A percentile compares a stretch with the other conserved stretches of the same genome.
phyloP scores from a whole-genome alignment of 768 basidiomycete species.

The Calocybe gangraenosa region DNA sequence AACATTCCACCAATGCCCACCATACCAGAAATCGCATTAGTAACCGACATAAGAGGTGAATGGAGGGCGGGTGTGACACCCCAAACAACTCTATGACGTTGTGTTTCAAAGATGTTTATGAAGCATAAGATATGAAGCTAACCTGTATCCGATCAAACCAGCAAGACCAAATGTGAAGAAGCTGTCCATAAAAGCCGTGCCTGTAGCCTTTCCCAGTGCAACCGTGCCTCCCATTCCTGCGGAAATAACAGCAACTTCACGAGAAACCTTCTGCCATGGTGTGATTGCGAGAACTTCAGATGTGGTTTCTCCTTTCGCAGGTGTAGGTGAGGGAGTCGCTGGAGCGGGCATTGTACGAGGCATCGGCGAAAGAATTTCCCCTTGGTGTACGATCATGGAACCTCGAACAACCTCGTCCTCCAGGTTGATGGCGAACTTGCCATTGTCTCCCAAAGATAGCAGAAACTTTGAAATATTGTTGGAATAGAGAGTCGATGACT shows the following conservation, averaged over 20 bases:
- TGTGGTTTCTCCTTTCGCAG: constrained; percentile 40
- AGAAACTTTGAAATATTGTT: constrained; percentile 92
- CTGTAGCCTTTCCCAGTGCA: constrained; percentile 75
- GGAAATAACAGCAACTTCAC: constrained; percentile 71
- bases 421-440: constrained; percentile 62
- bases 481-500: constrained; percentile 85
- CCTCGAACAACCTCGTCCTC: constrained; percentile 84
- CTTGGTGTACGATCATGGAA: constrained; percentile 69
- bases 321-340: constrained; percentile 43
- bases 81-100: constrained; percentile 87
- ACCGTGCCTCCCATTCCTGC: constrained; percentile 72
- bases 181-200: constrained; percentile 81
- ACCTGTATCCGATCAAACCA: constrained; percentile 73
- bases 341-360: constrained; percentile 69
- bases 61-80: constrained; percentile 85
- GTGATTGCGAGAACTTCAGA: constrained; percentile 61
- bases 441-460: constrained; percentile 67
- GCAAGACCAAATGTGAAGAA: constrained; percentile 89
- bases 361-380: constrained; percentile 58
- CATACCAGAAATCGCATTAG: constrained; percentile 80
- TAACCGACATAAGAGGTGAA: constrained; percentile 89
- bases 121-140: not conserved
- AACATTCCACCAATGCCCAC: constrained; percentile 68
- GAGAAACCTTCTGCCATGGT: constrained; percentile 78
- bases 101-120: constrained; percentile 1